Conservation (phyloP, 1,284 basidiomycete species). For the Tilletia setariae region DNA sequence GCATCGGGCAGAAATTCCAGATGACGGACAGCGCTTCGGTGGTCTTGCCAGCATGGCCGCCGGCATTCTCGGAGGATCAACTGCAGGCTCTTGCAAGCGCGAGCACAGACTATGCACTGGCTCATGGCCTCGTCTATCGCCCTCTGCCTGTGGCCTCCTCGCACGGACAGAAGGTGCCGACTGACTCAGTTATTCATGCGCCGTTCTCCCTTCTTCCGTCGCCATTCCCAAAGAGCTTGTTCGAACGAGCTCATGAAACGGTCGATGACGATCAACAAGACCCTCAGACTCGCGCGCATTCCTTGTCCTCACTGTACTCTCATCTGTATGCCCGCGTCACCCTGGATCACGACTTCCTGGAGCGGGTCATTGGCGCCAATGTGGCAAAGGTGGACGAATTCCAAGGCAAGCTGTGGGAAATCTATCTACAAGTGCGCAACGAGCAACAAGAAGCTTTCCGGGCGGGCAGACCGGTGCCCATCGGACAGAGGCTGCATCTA, state of each 20-base stretch:
- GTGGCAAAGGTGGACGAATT: conserved; percentile 83
- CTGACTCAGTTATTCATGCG: conserved; percentile 74
- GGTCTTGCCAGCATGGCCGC: conserved; percentile 6
- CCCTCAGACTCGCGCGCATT: conserved; percentile 59
- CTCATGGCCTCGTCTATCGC: conserved; percentile 78
- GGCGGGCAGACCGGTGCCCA: conserved; percentile 12
- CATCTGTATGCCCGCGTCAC: conserved; percentile 79
- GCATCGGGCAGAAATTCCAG: no score
- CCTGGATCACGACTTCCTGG: conserved; percentile 73
- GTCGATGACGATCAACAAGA: no score
- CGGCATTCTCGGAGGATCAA: conserved; percentile 1
- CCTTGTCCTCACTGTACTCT: conserved; percentile 77
- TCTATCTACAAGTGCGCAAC: conserved; percentile 73
- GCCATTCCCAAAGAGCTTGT: conserved; percentile 74
- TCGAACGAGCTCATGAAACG: conserved; percentile 55
- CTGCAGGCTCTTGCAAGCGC: conserved; percentile 10
- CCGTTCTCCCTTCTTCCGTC: conserved; percentile 83
- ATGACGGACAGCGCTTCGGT: no score
- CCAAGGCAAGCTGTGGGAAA: conserved; percentile 76
- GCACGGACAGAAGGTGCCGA: conserved; percentile 54
- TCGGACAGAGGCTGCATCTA: conserved; percentile 70
- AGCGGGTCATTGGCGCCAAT: conserved; percentile 73
- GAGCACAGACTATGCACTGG: conserved; percentile 73
- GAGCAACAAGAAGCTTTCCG: conserved; percentile 46
- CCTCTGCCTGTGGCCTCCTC: conserved; percentile 56